These are phyloP conservation scores for Cadophora sp. DNA, from an alignment of 2,329 filamentous ascomycete species.

Conservation along the genomic window DNA sequence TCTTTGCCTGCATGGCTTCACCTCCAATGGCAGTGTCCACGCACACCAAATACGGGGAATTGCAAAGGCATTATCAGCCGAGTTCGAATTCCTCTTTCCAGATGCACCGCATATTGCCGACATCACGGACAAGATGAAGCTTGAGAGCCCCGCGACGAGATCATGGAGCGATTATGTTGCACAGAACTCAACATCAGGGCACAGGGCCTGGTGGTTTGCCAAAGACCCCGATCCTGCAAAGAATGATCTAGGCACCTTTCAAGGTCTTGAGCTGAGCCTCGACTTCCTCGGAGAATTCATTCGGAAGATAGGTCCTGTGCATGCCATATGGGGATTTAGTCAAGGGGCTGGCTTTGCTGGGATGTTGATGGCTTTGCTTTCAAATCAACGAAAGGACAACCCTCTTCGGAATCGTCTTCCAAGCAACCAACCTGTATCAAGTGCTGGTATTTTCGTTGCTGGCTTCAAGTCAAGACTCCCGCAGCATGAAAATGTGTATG, in stretches of 20 bases:
- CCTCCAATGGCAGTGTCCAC: constrained; percentile 31
- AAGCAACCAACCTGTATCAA: constrained; percentile 14
- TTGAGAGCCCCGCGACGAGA: constrained; percentile 14
- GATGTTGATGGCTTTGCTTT: constrained; percentile 29
- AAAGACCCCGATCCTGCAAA: constrained; percentile 23
- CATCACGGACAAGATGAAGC: constrained; percentile 12
- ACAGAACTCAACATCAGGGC: constrained; percentile 27
- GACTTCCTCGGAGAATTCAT: constrained; percentile 26
- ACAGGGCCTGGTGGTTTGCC: constrained; percentile 35
- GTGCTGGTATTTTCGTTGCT: constrained; percentile 29
- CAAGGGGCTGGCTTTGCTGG: constrained; percentile 32
- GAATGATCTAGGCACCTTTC: constrained; percentile 18
- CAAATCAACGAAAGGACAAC: constrained; percentile 22
- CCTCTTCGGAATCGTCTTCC: constrained; percentile 22
- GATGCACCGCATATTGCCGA: constrained; percentile 28
- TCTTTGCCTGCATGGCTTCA: constrained; percentile 34
- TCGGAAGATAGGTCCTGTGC: constrained; percentile 20
- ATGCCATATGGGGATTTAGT: constrained; percentile 32
- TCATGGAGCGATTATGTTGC: constrained; percentile 27
- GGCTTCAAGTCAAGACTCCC: constrained; percentile 29
- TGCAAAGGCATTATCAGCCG: constrained; percentile 23
- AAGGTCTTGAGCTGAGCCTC: constrained; percentile 30
- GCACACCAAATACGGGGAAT: constrained; percentile 25
- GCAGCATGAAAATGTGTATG: constrained; percentile 30
- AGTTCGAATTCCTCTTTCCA: constrained; percentile 33